Base-by-base conservation (phyloP, 257 asterid genomes). In the Nemophila menziesii region DNA sequence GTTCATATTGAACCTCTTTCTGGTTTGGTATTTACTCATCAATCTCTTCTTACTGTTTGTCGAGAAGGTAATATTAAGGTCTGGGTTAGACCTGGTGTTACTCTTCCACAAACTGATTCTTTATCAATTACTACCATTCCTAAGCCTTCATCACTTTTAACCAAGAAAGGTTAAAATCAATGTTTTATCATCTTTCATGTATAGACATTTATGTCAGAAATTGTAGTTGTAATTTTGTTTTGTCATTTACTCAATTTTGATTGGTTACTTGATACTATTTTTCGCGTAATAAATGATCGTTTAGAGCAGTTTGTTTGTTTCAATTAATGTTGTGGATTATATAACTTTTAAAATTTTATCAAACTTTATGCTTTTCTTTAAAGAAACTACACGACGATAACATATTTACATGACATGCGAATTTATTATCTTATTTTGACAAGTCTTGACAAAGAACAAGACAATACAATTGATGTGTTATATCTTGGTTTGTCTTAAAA, bases 1-100 rank as follows among this genome's bases (percentile, higher is more conserved):
- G 94, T 82, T 22, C 99, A 90, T 79, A 81, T 93, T 0, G 99
- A 90, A 23, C 99, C 99, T 20, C 96, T 90, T 21, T 86, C 99
- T n/a, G 92, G 86, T 23, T 51, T 90, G 70, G 57, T 60, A 49
- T 82, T 86, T 74, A 79, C 99, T 13, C 90, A 64, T n/a, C 94
- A 86, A 51, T 85, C 96, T 0, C 69, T 86, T 51, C 82, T 92
- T 27, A 81, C 94, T n/a, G 69, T 73, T 16, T 82, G 92, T 55
- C 68, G 99, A 10, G 99, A 92, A 61, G 96, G 99, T 13, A 78
- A 92, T 70, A 79, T 85, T 29, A 92, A 86, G 61, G 71, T 92
- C 42, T 92, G 99, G 99, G 66, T 57, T 81, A 79, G 96, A 60
- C 96, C 99, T 0, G 83, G 74, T 39, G 52, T 39, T 17, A 55